Evolutionary conservation across 768 basidiomycete species (phyloP), one percentile per base, ranked within the genome.

Genomic region (Suillus variegatus): DNA sequence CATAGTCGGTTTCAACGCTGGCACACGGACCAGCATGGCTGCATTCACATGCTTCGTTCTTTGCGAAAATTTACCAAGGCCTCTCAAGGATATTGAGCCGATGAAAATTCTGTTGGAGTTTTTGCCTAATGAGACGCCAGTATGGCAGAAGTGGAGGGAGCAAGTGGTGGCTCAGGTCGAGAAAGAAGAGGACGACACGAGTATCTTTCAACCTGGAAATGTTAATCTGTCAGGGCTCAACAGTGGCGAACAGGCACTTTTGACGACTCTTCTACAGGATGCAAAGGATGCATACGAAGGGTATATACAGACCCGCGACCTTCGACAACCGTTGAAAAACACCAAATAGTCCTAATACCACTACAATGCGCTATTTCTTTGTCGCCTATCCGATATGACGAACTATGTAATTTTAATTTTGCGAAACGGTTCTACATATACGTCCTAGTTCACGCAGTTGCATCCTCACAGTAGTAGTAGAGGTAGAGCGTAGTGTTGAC

Each of bases 1-100:
- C 54, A 64, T 71, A 64, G 55, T 40, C 7, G 71, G 68, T 57
- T 74, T 67, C 62, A 49, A 63, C 46, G 67, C 74, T 9, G 65
- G 68, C n/a, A 74, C 73, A 40, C 63, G 74, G 47, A 68, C 73
- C 40, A 49, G 66, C 43, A 69, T 67, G 71, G 20, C 69, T 0
- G 74, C 75, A 51, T 74, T 74, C 20, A 68, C 68, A 4, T 68
- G 69, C 58, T 69, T 74, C 54, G 69, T 75, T 43, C 18, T 73
- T 18, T 73, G 68, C 16, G 64, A 70, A 20, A 73, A 69, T 41
- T 62, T 69, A 65, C 67, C 69, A 13, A 4, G 62, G 41, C 63
- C 56, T 20, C 46, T 43, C 1, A 56, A 64, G 10, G 9, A 41
- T 20, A 8, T 12, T 0, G 41, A 68, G 28, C 72, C 66, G 6